phyloP scores from a whole-genome alignment of 2,329 filamentous ascomycete genomes.

The Chaetomiaceae sp. region DNA sequence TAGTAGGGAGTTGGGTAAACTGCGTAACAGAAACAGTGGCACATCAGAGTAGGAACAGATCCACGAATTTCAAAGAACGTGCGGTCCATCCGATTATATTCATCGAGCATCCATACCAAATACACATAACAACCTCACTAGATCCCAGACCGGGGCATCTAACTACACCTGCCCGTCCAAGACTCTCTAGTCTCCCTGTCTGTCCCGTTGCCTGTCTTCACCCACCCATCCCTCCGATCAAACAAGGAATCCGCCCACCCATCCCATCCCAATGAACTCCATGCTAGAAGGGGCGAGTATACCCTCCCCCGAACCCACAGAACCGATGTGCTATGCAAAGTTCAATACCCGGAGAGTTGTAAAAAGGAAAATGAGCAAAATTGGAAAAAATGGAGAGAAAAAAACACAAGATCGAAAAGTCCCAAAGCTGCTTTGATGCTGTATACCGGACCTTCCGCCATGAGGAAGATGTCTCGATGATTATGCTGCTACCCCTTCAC shows the following conservation, averaged over 20 bases:
- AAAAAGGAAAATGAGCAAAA: background rate
- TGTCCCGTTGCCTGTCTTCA: background rate
- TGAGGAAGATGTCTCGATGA: too few relatives aligned
- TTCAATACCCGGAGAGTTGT: background rate
- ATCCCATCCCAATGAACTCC: constrained; percentile 1
- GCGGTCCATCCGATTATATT: background rate
- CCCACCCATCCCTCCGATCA: background rate
- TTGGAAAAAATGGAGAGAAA: too few relatives aligned
- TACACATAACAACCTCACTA: too few relatives aligned
- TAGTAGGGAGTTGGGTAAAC: too few relatives aligned
- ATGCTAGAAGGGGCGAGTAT: background rate
- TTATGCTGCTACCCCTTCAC: too few relatives aligned
- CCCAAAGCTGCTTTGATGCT: background rate
- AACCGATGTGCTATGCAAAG: constrained; percentile 9
- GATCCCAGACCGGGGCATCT: too few relatives aligned
- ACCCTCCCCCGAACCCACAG: background rate
- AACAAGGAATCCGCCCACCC: background rate
- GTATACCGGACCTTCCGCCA: too few relatives aligned
- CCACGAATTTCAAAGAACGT: background rate
- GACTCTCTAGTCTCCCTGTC: background rate
- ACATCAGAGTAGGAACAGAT: background rate
- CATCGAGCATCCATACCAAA: background rate
- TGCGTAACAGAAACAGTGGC: too few relatives aligned
- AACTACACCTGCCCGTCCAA: background rate
- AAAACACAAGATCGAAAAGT: background rate